Base-by-base conservation (phyloP, 306 rosid genomes). In the Arachis hypogaea region DNA sequence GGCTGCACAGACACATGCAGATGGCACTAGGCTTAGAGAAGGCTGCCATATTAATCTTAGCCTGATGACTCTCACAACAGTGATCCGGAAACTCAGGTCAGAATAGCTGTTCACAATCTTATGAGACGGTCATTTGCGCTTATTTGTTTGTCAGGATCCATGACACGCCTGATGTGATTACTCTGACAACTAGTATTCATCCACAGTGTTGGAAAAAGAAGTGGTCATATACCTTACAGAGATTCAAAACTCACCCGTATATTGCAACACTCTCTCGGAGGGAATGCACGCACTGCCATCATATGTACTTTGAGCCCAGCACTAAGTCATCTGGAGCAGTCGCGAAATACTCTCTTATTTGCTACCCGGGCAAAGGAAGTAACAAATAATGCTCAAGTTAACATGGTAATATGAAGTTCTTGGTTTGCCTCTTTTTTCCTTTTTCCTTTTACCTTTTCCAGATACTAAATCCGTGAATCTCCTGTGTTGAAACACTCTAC, bases 31-130 rank as follows among this genome's bases (percentile, higher is more conserved):
- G 88, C 93, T 95, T 68, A 85, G 96, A 88, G 99, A 95, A 86
- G 99, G 99, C 50, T 95, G 99, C 83, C 99, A 95, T 78, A 95
- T 95, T 69, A 95, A 95, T 82, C 99, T 95, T 77, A 95, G 99
- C 85, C 78, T 95, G 84, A 95, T 95, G 99, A 95, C 99, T 60
- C 99, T 95, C 63, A 95, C 99, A 66, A 92, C 99, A 75, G 99
- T 95, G 63, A 95, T 95, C 86, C 88, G 99, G 84, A 95, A 95
- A 85, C 97, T 95, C 58, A 92, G 99, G 99, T 95, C 49, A 86
- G 87, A 73, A 83, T 61, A 22, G 64, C 18, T 45, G 44, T 71
- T 63, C 66, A 36, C 16, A 4, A n/a, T 6, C 41, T 59, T 12
- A 11, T 5, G 55, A 49, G 55, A 49, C 16, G 3, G 58, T 52